Evolutionary conservation across 805 yeast species (phyloP).

Genomic region (Ogataea saltuana): DNA sequence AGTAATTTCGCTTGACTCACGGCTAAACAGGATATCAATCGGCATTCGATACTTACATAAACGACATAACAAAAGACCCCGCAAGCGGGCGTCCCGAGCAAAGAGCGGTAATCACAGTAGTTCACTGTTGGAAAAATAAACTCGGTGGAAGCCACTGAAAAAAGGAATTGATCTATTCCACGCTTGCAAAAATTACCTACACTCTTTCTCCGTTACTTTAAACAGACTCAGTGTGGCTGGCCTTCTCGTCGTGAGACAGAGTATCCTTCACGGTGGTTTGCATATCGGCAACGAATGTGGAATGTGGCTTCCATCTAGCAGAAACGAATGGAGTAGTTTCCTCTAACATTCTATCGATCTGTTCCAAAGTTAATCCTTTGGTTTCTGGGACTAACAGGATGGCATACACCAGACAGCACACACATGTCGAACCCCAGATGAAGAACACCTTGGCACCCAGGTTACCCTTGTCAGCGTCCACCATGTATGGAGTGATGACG

Average conservation of each 20-base stretch:
- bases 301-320: slow-evolving; percentile 39
- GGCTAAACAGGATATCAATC: no score
- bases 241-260: slow-evolving; percentile 6
- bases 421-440: slow-evolving; percentile 61
- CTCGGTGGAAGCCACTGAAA: no score
- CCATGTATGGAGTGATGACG: slow-evolving; percentile 71
- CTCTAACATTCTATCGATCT: slow-evolving; percentile 56
- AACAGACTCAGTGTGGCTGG: slow-evolving; percentile 1
- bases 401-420: slow-evolving; percentile 58
- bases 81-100: no score
- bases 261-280: slow-evolving; percentile 6
- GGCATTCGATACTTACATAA: no score
- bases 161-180: no score
- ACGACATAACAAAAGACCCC: no score
- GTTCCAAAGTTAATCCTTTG: slow-evolving; percentile 78
- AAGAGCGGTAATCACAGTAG: no score
- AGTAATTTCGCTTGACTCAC: no score
- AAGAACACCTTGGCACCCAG: slow-evolving; percentile 67
- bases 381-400: slow-evolving; percentile 77
- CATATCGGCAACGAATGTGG: slow-evolving; percentile 25
- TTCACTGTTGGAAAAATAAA: no score
- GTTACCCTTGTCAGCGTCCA: slow-evolving; percentile 61
- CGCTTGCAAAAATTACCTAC: no score
- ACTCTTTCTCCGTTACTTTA: not conserved
- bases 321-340: slow-evolving; percentile 39